Evolutionary conservation across 2,329 filamentous ascomycete genomes (phyloP), one percentile per base, ranked within the genome.

Genomic region (Penicillium capsulatum): DNA sequence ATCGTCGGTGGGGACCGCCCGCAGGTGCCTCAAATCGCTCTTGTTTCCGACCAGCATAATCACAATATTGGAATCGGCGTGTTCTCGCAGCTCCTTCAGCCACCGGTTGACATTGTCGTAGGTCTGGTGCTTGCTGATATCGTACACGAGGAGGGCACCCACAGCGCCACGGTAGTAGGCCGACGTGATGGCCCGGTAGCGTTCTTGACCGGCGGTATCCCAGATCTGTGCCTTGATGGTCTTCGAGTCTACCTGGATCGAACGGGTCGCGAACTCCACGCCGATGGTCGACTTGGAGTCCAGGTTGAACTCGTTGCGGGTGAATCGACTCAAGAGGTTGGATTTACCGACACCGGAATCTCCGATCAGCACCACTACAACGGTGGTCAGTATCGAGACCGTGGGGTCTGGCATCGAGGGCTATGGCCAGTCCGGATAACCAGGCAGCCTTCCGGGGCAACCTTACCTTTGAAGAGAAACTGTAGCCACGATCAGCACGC

Each of bases 141-240:
- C 91, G 76, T 98, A 98, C 63, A 98, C 92, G 52, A 98, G 86
- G 45, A 98, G 82, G 50, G 92, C 92, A 59, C 92, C 92, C 41
- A 98, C 92, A 39, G 92, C 94, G 61, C 92, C 94, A 60, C 92
- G 86, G 73, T 98, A 98, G 77, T 98, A 98, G 56, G 92, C 92
- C 45, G 92, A 96, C 58, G 92, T 98, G 69, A 98, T 98, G 67
- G 92, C 92, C 67, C 94, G 87, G 76, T 97, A 98, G 68, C 92
- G 85, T 74, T 98, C 92, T 75, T 98, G 92, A 56, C 92, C 92
- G 55, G 92, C 92, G 44, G 92, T 98, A 76, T 98, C 92, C 92
- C 94, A 98, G 63, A 98, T 98, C 76, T 98, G 92, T 59, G 92
- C 92, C 79, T 98, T 98, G 82, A 98, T 98, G 51, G 92, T 98